These are phyloP conservation scores for Neoboletus magnificus DNA, from an alignment of 768 basidiomycete species.

Conservation along the genomic window DNA sequence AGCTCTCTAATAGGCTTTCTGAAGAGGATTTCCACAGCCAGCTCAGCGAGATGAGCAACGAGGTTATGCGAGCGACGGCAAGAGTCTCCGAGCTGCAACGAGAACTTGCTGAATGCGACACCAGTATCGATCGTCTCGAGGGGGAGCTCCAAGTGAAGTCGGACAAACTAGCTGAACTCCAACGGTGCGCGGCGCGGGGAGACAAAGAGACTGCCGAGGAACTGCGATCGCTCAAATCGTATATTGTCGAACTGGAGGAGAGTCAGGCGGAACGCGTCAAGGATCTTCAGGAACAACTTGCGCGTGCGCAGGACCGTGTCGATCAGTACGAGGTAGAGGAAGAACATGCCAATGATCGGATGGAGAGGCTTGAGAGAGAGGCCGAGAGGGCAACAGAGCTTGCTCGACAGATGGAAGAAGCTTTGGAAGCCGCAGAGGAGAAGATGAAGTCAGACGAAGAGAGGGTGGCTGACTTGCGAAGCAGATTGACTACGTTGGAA, in stretches of 20 bases:
- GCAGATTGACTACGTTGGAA: slow-evolving; percentile 52
- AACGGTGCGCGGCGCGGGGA: slow-evolving; percentile 23
- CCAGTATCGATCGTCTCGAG: slow-evolving; percentile 29
- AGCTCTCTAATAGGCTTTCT: slow-evolving; percentile 37
- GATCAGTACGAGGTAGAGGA: slow-evolving; percentile 43
- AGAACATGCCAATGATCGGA: slow-evolving; percentile 46
- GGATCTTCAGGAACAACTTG: slow-evolving; percentile 54
- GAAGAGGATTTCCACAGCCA: slow-evolving; percentile 39
- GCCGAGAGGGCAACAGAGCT: slow-evolving; percentile 51
- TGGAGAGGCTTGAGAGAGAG: slow-evolving; percentile 52
- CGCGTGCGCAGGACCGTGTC: slow-evolving; percentile 43
- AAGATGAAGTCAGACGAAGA: slow-evolving; percentile 65
- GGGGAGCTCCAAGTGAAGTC: slow-evolving; percentile 42
- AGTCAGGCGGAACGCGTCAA: slow-evolving; percentile 51
- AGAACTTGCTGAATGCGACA: slow-evolving; percentile 42
- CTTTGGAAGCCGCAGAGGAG: slow-evolving; percentile 68
- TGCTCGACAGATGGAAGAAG: slow-evolving; percentile 68
- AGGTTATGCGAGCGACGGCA: slow-evolving; percentile 32
- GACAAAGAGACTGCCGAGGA: slow-evolving; percentile 31
- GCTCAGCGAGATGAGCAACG: slow-evolving; percentile 28
- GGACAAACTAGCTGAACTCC: slow-evolving; percentile 22
- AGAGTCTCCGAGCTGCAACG: slow-evolving; percentile 43
- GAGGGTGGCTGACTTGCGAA: slow-evolving; percentile 46
- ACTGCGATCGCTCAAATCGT: slow-evolving; percentile 42
- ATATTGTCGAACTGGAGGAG: slow-evolving; percentile 59